phyloP scores from a whole-genome alignment of 2,329 filamentous ascomycete species.

The Alternaria sp. region DNA sequence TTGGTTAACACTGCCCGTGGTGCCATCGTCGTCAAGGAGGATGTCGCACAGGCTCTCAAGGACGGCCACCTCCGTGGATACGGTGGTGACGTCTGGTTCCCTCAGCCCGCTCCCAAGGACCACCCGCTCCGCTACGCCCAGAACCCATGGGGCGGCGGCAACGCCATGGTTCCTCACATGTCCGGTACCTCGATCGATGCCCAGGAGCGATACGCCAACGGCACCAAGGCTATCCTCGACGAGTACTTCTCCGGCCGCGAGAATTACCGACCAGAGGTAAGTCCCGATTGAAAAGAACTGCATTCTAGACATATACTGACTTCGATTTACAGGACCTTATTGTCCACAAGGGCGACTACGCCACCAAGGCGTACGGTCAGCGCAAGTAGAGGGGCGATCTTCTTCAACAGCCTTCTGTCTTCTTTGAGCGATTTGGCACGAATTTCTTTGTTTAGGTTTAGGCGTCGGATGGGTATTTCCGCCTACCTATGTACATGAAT shows the following conservation, averaged over 20 bases:
- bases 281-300: too few relatives aligned
- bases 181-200: constrained; percentile 98
- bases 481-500: constrained; percentile 33
- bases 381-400: constrained; percentile 57
- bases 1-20: constrained; percentile 98
- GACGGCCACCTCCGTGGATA: constrained; percentile 89
- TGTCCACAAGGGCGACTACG: constrained; percentile 87
- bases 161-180: constrained; percentile 99
- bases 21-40: constrained; percentile 99
- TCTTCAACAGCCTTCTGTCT: constrained; percentile 2
- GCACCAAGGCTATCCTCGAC: constrained; percentile 87
- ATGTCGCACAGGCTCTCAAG: constrained; percentile 92
- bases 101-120: constrained; percentile 92
- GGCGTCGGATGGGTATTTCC: constrained; percentile 20
- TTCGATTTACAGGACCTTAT: constrained; percentile 68
- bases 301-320: not conserved
- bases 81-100: constrained; percentile 93
- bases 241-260: constrained; percentile 87
- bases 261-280: constrained; percentile 86
- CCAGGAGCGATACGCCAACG: constrained; percentile 82
- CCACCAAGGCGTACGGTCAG: constrained; percentile 91
- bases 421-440: constrained; percentile 23
- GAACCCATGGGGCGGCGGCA: constrained; percentile 95
- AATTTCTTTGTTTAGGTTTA: constrained; percentile 23
- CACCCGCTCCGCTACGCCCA: constrained; percentile 91